Evolutionary conservation across 192 early-diverging fungal species (phyloP).

Genomic region (Linnemannia schmuckeri): DNA sequence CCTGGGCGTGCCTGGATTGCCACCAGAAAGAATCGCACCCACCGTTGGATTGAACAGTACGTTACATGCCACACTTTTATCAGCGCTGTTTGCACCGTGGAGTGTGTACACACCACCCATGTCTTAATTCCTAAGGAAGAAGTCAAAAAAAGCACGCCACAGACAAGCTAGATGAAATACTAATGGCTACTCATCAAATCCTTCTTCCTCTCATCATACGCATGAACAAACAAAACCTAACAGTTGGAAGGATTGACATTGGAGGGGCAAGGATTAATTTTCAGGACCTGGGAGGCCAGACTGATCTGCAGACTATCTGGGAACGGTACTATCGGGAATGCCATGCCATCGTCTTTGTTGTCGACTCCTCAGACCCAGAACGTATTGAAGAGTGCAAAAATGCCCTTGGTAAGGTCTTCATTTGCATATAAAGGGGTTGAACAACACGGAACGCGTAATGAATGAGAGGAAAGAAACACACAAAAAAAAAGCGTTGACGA

Average conservation of each 20-base stretch:
- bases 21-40: slow-evolving; percentile 91
- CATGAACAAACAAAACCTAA: neutral
- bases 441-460: too few species aligned
- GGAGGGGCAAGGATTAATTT: slow-evolving; percentile 83
- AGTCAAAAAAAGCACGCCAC: neutral
- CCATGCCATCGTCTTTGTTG: slow-evolving; percentile 94
- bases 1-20: slow-evolving; percentile 76
- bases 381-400: slow-evolving; percentile 85
- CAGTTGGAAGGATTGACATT: slow-evolving; percentile 86
- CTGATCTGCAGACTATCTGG: slow-evolving; percentile 92
- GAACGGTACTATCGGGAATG: slow-evolving; percentile 93
- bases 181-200: neutral
- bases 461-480: too few species aligned
- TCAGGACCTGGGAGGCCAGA: slow-evolving; percentile 95
- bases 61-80: slow-evolving; percentile 15
- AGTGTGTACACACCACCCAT: neutral
- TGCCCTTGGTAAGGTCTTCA: slow-evolving; percentile 73
- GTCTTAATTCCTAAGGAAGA: neutral
- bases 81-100: too few species aligned
- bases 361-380: slow-evolving; percentile 86
- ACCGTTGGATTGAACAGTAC: slow-evolving; percentile 95
- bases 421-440: neutral
- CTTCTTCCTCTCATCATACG: neutral
- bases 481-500: too few species aligned
- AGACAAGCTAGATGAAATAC: neutral